Evolutionary conservation across 1,139 yeast species (phyloP).

Genomic region (Candida pseudoviswanathii): DNA sequence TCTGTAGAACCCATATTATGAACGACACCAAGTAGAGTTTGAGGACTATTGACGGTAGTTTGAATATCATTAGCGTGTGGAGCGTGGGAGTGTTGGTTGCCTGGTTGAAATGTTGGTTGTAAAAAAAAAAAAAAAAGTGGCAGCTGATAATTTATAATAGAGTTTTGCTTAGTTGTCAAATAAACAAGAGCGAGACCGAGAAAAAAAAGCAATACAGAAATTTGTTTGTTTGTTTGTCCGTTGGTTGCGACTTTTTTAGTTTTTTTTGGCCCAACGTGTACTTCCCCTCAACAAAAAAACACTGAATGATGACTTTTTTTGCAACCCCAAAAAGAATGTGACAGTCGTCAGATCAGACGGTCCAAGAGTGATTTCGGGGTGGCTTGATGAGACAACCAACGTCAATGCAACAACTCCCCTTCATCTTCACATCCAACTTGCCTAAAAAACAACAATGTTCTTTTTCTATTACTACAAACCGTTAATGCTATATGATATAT

Average conservation of each 20-base stretch:
- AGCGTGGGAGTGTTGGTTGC: neutral
- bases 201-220: neutral
- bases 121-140: neutral
- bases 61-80: constrained; percentile 14
- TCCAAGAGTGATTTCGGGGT: no score
- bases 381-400: no score
- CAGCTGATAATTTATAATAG: neutral
- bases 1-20: constrained; percentile 39
- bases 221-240: neutral
- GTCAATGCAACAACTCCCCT: no score
- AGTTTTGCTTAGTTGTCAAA: constrained; percentile 6
- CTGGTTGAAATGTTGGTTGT: neutral
- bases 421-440: no score
- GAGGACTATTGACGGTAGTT: constrained; percentile 21
- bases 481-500: neutral
- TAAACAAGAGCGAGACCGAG: neutral
- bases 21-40: constrained; percentile 26
- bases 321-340: no score
- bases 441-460: neutral
- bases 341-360: no score
- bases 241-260: neutral
- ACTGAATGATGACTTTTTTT: neutral
- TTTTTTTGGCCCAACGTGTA: neutral
- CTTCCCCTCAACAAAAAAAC: constrained; percentile 1
- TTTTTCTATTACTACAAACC: neutral